Evolutionary conservation across 2,329 filamentous ascomycete genomes (phyloP), one percentile per base, ranked within the genome.

Genomic region (Alternaria postmessia): DNA sequence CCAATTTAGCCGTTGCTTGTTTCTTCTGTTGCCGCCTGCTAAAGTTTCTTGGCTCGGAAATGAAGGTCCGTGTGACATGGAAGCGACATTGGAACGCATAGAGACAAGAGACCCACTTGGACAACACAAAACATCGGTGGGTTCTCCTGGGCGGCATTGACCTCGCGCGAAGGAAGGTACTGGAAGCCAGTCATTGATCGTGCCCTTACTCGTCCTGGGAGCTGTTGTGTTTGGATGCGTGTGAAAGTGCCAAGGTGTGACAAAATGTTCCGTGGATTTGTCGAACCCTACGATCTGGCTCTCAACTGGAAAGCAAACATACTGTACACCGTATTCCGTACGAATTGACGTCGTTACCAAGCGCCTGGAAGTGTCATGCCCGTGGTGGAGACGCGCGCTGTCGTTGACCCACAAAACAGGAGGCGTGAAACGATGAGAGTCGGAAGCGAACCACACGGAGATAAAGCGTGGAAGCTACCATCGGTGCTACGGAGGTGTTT

Each of bases 401-500:
- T 52, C 22, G 18, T 41, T 36, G 56, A 47, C 51, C 51, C 56
- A 54, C 56, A 26, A 16, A 16, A 30, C 14, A 32, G 18, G 51
- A 32, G 42, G 26, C 34, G 24, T 59, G 56, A 59, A 59, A 59
- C 56, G 20, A 48, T 59, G 24, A 36, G 38, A 48, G 56, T 54
- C 42, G n/a, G 49, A 54, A 59, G 49, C 51, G 28, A 54, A 49
- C 47, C 51, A 34, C 32, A 57, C 32, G 39, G 38, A 44, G 34
- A 44, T 22, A 34, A 34, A 11, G 26, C 41, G 54, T 43, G 26
- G 28, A 38, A 9, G 36, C 34, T 43, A 44, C 32, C 14, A 32
- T 44, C 30, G 22, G n/a, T 44, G 9, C 28, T 51, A 26, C 48
- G 30, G 47, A 5, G 22, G 12, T 18, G 20, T 34, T 11, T 46